Conservation (phyloP, 768 basidiomycete species). For the Omphalotus guepiniiformis region DNA sequence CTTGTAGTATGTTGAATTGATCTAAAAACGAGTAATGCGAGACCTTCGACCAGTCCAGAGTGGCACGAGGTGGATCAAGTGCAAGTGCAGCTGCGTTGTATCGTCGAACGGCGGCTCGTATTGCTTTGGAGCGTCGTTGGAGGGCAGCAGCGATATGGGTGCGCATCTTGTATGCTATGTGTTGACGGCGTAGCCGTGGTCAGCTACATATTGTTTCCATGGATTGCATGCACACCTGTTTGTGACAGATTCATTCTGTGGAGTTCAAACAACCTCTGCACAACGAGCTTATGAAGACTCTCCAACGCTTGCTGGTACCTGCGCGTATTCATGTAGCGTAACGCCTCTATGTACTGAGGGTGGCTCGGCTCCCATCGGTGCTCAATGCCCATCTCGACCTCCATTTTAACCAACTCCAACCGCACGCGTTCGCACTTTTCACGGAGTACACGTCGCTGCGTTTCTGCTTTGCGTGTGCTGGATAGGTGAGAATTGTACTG, state of each 20-base stretch:
- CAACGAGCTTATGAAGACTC: constrained; percentile 27
- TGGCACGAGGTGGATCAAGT: constrained; percentile 15
- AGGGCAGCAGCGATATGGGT: constrained; percentile 31
- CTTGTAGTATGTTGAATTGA: constrained; percentile 30
- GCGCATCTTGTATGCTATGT: constrained; percentile 33
- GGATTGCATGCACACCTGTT: constrained; percentile 23
- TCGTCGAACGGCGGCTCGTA: constrained; percentile 23
- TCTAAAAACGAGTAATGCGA: constrained; percentile 17
- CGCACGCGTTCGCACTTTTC: constrained; percentile 14
- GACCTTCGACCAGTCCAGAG: constrained; percentile 19
- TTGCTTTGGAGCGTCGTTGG: constrained; percentile 24
- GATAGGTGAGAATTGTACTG: constrained; percentile 15
- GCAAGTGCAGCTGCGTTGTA: constrained; percentile 27
- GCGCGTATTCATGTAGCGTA: constrained; percentile 13
- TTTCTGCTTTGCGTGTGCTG: constrained; percentile 21
- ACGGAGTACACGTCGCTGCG: constrained; percentile 13
- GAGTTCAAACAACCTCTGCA: constrained; percentile 33
- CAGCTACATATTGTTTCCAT: background rate
- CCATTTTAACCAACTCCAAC: constrained; percentile 18
- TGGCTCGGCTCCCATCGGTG: constrained; percentile 21
- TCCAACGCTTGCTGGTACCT: constrained; percentile 27
- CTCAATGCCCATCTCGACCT: constrained; percentile 21
- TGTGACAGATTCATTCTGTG: constrained; percentile 31
- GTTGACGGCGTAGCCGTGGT: background rate
- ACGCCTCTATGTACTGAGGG: constrained; percentile 19